phyloP scores from a whole-genome alignment of 2,329 filamentous ascomycete species.

The Fusarium dimerum region DNA sequence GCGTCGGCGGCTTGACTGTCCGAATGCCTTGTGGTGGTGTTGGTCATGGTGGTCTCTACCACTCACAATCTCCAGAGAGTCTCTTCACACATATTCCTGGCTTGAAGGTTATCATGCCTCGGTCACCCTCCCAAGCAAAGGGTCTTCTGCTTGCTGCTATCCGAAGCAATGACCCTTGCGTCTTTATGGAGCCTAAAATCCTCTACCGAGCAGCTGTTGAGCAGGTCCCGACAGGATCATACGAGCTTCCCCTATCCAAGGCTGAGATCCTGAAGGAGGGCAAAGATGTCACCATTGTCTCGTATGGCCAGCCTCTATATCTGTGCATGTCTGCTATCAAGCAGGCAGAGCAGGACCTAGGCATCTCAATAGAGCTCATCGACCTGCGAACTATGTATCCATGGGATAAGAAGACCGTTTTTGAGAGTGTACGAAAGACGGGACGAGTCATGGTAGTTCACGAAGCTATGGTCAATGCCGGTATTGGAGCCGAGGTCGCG shows the following conservation, averaged over 20 bases:
- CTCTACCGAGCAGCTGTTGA: conserved; percentile 90
- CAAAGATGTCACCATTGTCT: conserved; percentile 78
- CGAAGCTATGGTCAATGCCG: conserved; percentile 88
- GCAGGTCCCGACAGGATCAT: conserved; percentile 80
- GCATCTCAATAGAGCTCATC: conserved; percentile 78
- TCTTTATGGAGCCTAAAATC: conserved; percentile 95
- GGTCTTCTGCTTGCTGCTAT: conserved; percentile 79
- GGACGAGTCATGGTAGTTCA: conserved; percentile 86
- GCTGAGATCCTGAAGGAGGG: conserved; percentile 83
- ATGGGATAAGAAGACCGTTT: conserved; percentile 81
- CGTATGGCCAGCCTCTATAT: conserved; percentile 88
- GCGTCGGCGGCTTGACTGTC: conserved; percentile 78
- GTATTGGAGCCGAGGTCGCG: conserved; percentile 85
- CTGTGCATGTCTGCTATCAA: conserved; percentile 77
- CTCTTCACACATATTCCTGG: conserved; percentile 89
- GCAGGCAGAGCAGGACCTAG: conserved; percentile 73
- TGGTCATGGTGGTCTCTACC: conserved; percentile 84
- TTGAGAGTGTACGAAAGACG: conserved; percentile 84
- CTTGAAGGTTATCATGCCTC: conserved; percentile 79
- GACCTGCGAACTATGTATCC: conserved; percentile 88
- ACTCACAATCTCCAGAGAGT: conserved; percentile 86
- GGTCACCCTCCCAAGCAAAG: conserved; percentile 86
- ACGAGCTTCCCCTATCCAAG: conserved; percentile 81
- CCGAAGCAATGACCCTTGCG: conserved; percentile 78
- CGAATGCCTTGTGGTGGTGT: conserved; percentile 90